A percentile compares a stretch with the other conserved stretches of the same genome.
Conservation (phyloP, 164 flowering plant species). For the Platanus orientalis region DNA sequence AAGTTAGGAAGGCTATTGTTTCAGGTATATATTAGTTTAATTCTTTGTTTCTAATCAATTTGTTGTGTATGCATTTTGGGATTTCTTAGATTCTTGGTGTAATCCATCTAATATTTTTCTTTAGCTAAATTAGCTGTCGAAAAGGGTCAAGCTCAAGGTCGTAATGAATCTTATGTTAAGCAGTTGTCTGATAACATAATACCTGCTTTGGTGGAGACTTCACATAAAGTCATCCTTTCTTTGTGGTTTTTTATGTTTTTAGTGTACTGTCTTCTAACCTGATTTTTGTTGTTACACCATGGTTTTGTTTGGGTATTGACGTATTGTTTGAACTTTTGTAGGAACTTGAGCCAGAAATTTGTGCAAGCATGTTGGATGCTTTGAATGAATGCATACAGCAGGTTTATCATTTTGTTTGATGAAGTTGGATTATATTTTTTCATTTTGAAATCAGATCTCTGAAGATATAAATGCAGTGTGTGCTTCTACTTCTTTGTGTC, state of each 20-base stretch:
- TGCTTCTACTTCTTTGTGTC: no score
- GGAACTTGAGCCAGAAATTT: slow-evolving; percentile 76
- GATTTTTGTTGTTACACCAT: not conserved
- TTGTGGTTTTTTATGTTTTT: not conserved
- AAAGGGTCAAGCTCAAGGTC: slow-evolving; percentile 61
- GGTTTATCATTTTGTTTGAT: slow-evolving; percentile 28
- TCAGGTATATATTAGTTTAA: slow-evolving; percentile 51
- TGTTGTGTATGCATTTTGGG: not conserved
- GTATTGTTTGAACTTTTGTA: slow-evolving; percentile 19
- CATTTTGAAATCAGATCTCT: not conserved
- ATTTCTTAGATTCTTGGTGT: not conserved
- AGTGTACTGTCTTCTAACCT: not conserved
- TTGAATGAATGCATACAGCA: slow-evolving; percentile 74
- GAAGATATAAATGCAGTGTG: not conserved
- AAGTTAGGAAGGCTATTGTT: slow-evolving; percentile 79
- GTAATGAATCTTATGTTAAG: slow-evolving; percentile 60
- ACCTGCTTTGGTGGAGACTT: slow-evolving; percentile 66
- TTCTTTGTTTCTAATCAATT: not conserved
- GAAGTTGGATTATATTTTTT: not conserved
- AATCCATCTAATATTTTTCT: not conserved
- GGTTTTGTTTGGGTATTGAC: not conserved
- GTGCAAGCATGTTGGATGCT: slow-evolving; percentile 65
- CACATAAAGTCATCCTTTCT: slow-evolving; percentile 45
- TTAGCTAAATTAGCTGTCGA: slow-evolving; percentile 67
- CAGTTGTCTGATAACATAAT: slow-evolving; percentile 62